Evolutionary conservation across 2,329 filamentous ascomycete genomes (phyloP).

Genomic region (Didymella arachidicola): DNA sequence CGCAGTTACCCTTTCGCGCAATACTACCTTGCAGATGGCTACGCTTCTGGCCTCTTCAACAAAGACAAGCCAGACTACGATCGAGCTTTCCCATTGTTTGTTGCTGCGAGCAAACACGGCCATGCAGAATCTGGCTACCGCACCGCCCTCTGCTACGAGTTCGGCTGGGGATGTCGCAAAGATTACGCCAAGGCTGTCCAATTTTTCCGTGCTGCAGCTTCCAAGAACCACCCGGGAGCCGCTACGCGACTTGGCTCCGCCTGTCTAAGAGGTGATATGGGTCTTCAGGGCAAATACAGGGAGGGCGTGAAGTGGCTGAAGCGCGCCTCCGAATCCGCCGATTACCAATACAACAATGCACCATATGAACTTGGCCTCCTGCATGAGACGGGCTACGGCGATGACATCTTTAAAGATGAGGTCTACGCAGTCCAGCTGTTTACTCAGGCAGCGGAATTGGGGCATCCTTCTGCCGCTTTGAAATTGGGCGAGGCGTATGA

Average conservation of each 20-base stretch:
- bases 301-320: conserved; percentile 98
- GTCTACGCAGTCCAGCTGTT: conserved; percentile 92
- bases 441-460: conserved; percentile 91
- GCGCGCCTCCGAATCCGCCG: conserved; percentile 86
- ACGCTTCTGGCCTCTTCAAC: conserved; percentile 91
- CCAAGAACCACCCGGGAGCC: conserved; percentile 93
- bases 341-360: conserved; percentile 88
- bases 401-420: conserved; percentile 91
- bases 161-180: conserved; percentile 93
- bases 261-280: conserved; percentile 88
- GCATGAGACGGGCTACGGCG: conserved; percentile 92
- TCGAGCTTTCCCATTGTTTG: conserved; percentile 89
- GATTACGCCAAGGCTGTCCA: conserved; percentile 92
- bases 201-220: conserved; percentile 87
- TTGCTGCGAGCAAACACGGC: conserved; percentile 93
- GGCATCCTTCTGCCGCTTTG: conserved; percentile 84
- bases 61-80: conserved; percentile 94
- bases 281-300: conserved; percentile 79
- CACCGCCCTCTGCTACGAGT: conserved; percentile 94
- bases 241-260: conserved; percentile 92
- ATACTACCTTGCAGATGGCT: conserved; percentile 95
- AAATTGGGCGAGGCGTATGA: conserved; percentile 97
- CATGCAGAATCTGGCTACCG: conserved; percentile 96
- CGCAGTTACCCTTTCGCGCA: conserved; percentile 95
- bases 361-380: conserved; percentile 89